Evolutionary conservation across 495 filamentous ascomycete species (phyloP).

Genomic region (Hyphodiscus hymeniophilus): DNA sequence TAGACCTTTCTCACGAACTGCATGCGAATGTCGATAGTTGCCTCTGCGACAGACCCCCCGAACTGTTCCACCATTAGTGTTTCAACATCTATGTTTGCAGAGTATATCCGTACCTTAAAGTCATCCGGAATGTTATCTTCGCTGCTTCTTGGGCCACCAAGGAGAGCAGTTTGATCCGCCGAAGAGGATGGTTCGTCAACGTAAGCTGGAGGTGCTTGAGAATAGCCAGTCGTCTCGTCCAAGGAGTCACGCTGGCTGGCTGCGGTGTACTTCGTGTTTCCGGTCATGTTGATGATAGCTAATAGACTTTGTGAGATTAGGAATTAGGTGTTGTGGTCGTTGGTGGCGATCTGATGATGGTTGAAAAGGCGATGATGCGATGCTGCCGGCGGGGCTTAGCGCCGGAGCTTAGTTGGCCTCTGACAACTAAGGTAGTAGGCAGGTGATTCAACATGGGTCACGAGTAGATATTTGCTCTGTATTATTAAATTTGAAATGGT

Average conservation of each 20-base stretch:
- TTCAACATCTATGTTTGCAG: background rate
- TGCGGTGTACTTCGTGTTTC: constrained; percentile 59
- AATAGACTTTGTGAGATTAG: background rate
- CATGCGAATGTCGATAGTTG: constrained; percentile 90
- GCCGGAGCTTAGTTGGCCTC: background rate
- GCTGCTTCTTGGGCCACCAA: constrained; percentile 61
- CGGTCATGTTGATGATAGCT: constrained; percentile 41
- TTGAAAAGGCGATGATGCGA: background rate
- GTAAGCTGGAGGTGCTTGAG: constrained; percentile 81
- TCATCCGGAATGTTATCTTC: constrained; percentile 94
- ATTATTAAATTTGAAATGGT: too few species aligned
- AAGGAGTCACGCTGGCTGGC: constrained; percentile 69
- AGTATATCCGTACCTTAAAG: constrained; percentile 62
- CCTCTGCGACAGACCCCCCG: constrained; percentile 84
- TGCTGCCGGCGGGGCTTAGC: constrained; percentile 3
- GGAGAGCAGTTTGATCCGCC: constrained; percentile 38
- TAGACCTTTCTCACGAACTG: constrained; percentile 96
- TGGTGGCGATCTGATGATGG: background rate
- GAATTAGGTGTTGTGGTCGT: background rate
- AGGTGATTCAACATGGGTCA: background rate
- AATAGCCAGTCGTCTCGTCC: constrained; percentile 50
- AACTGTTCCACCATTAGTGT: constrained; percentile 43
- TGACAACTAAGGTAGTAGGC: too few species aligned
- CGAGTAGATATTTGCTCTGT: background rate
- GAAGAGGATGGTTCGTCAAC: constrained; percentile 42